Percentiles rank a stretch among this genome's conserved stretches.
phyloP scores from a whole-genome alignment of 2,329 filamentous ascomycete species.

The Fusarium sp. region DNA sequence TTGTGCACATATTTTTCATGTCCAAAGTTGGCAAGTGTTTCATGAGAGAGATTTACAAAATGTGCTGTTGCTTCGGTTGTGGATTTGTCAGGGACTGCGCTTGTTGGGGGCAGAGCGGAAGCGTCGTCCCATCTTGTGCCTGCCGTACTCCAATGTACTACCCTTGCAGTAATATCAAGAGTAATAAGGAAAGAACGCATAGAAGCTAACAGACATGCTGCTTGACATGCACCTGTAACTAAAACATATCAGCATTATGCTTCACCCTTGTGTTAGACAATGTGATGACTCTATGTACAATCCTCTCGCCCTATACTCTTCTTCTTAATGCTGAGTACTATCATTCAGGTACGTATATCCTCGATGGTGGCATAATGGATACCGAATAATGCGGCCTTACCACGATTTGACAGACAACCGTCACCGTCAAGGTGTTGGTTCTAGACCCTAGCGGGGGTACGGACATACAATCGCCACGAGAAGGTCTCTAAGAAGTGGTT shows the following conservation, averaged over 20 bases:
- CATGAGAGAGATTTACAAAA: slow-evolving; percentile 22
- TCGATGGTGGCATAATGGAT: slow-evolving; percentile 24
- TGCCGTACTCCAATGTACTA: slow-evolving; percentile 1
- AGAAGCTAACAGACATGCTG: slow-evolving; percentile 1
- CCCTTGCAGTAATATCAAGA: slow-evolving; percentile 15
- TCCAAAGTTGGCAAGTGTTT: slow-evolving; percentile 6
- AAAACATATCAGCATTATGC: slow-evolving; percentile 13
- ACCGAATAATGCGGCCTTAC: slow-evolving; percentile 14
- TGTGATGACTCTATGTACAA: neutral
- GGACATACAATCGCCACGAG: slow-evolving; percentile 26
- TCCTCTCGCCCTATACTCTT: too few species aligned
- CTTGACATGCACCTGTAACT: slow-evolving; percentile 10
- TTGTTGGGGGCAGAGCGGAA: slow-evolving; percentile 20
- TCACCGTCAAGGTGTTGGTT: slow-evolving; percentile 9
- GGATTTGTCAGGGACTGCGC: slow-evolving; percentile 12
- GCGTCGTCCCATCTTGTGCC: slow-evolving; percentile 23
- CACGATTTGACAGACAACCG: slow-evolving; percentile 17
- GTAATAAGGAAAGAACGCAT: slow-evolving; percentile 11
- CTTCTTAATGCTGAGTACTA: neutral
- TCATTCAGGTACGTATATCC: neutral
- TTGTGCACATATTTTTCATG: slow-evolving; percentile 4
- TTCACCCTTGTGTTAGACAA: slow-evolving; percentile 9
- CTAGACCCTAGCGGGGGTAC: slow-evolving; percentile 23
- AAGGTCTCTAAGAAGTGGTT: slow-evolving; percentile 10
- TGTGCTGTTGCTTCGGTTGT: slow-evolving; percentile 16